Evolutionary conservation across 495 filamentous ascomycete species (phyloP), one percentile per base, ranked within the genome.

Genomic region (Entonaema liquescens): DNA sequence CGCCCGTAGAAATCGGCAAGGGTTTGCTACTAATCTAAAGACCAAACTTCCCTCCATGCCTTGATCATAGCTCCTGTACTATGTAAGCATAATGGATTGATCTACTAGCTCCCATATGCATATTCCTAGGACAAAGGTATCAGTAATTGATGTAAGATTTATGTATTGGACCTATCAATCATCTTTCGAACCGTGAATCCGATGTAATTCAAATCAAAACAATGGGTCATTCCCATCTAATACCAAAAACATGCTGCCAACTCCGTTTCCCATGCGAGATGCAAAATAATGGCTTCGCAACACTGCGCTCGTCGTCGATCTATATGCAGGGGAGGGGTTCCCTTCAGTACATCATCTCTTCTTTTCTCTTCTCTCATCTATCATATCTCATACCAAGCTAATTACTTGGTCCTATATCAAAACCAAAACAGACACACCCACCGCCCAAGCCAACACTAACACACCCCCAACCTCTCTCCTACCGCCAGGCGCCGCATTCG

Each of bases 181-280:
- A 7, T 36, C 15, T 15, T 15, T 36, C 2, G 15, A 36, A 36
- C 1, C 35, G 12, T 0, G n/a, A 38, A 38, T 38, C 3, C 1
- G 15, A 40, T 40, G 36, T n/a, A 40, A 40, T 1, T 40, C 38
- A 40, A 40, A 31, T 28, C 29, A 6, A 55, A 21, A 13, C 29
- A 44, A 44, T 28, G 13, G 21, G 44, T 11, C 9, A 13, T 58
- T 42, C 53, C 13, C 25, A 8, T 59, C 63, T 52, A 59, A 29
- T 59, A 40, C 19, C 15, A 44, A 35, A 31, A 25, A 57, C 15
- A 31, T 42, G 33, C 55, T n/a, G 11, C 35, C 12, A 62, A 68
- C 66, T 68, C 66, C 66, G 31, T 17, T n/a, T n/a, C 31, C 66
- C 13, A 67, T 67, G 56, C 64, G 52, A 35, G 15, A 63, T 69